Evolutionary conservation across 495 filamentous ascomycete genomes (phyloP), one percentile per base, ranked within the genome.

Genomic region (Astrocystis sublimbata): DNA sequence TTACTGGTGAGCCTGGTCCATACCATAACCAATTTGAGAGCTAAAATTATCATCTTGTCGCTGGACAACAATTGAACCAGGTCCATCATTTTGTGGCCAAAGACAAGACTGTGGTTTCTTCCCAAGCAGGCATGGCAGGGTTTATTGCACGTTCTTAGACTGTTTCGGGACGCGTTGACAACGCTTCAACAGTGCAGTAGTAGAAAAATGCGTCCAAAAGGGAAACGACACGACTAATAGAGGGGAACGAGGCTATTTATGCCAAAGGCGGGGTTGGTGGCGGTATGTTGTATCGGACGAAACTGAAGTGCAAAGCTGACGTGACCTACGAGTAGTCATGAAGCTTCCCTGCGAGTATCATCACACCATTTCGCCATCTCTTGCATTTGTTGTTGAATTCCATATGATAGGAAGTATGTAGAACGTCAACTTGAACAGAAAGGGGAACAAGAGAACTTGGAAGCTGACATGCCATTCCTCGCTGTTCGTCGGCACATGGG

Each of bases 231-330:
- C 41, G 45, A 23, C 36, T 13, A 38, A 23, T 19, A 30, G 8
- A 31, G 57, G 46, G 46, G 24, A 60, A 24, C 36, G 58, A 60
- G 46, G 15, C 30, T 47, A 51, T 42, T 60, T 52, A 60, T 52
- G 35, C 30, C 28, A 38, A 50, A 38, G 57, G 21, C 43, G 19
- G 40, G 33, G 57, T 50, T 26, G 33, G 52, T 35, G 30, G 13
- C 51, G n/a, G n/a, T 54, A 49, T 26, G 42, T 36, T 45, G 28
- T 31, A 47, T 58, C 33, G 42, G 55, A 21, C 4, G 30, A 41
- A 40, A 57, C 21, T 23, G 42, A 26, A 30, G 46, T 9, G 26
- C 30, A 30, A n/a, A 26, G 13, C 46, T 49, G 46, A 47, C 30
- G 55, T 58, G 28, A 47, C 42, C 19, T 54, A 13, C n/a, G n/a